Evolutionary conservation across 1,284 basidiomycete species (phyloP).

Genomic region (Coniferiporia weirii): DNA sequence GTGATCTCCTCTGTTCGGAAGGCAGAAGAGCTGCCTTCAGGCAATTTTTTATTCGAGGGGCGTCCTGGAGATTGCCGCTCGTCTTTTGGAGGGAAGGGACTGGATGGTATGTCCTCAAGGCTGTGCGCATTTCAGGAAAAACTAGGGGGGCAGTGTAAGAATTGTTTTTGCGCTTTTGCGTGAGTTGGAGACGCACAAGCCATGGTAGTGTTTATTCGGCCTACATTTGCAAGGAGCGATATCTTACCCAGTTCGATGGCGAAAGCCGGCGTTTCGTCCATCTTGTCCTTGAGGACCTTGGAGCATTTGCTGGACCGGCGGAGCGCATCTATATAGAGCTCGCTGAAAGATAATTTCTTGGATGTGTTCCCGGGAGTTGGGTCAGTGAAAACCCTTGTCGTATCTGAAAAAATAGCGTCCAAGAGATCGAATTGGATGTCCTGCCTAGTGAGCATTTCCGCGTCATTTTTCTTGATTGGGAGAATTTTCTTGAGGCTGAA

Average conservation of each 20-base stretch:
- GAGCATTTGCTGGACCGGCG: conserved; percentile 65
- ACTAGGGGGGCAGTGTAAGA: conserved; percentile 34
- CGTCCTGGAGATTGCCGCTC: conserved; percentile 73
- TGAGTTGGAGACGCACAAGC: conserved; percentile 53
- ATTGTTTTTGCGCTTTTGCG: background rate
- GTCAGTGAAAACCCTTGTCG: conserved; percentile 48
- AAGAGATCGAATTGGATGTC: conserved; percentile 79
- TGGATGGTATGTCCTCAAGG: conserved; percentile 78
- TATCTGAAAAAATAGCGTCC: conserved; percentile 61
- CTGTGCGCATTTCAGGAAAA: conserved; percentile 79
- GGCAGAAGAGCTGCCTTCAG: conserved; percentile 50
- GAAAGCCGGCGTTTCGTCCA: conserved; percentile 58
- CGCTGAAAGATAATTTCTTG: conserved; percentile 56
- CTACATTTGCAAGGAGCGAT: conserved; percentile 73
- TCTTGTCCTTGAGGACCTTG: conserved; percentile 62
- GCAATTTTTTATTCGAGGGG: conserved; percentile 70
- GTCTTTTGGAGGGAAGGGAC: conserved; percentile 77
- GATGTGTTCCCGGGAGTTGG: conserved; percentile 28
- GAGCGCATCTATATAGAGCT: conserved; percentile 72
- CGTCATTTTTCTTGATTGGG: conserved; percentile 54
- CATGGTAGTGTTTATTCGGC: conserved; percentile 80
- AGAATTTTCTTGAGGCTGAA: conserved; percentile 37
- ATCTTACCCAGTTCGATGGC: conserved; percentile 75
- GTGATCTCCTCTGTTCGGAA: conserved; percentile 37
- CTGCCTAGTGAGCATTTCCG: conserved; percentile 53